A percentile compares a stretch with the other conserved stretches of the same genome.
These are phyloP conservation scores for Magnolia sinica DNA, from an alignment of 164 flowering plant genomes.

Conservation along the genomic window DNA sequence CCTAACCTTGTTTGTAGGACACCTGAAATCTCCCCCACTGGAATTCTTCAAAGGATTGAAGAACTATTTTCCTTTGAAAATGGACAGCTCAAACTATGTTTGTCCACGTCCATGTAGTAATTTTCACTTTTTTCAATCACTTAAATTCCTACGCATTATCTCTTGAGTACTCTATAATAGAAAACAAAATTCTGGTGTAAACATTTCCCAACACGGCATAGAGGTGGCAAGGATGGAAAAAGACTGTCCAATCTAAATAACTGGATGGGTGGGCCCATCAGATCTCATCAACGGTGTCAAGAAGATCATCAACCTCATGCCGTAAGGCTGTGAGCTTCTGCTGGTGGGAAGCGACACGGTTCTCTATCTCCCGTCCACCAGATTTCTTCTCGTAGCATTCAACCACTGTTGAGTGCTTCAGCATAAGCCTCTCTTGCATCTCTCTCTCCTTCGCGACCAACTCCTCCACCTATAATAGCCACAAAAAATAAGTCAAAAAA, in stretches of 20 bases:
- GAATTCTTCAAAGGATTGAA: no score
- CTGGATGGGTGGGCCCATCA: slow-evolving; percentile 15
- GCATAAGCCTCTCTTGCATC: slow-evolving; percentile 71
- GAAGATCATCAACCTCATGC: slow-evolving; percentile 82
- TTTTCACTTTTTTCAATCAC: background rate
- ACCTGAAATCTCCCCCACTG: no score
- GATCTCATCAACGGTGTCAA: slow-evolving; percentile 69
- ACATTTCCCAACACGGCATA: background rate
- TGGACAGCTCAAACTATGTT: no score
- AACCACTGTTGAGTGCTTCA: slow-evolving; percentile 70
- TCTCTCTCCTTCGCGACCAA: slow-evolving; percentile 81
- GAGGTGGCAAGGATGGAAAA: no score
- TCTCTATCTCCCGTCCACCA: slow-evolving; percentile 67
- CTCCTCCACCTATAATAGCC: slow-evolving; percentile 61
- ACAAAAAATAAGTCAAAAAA: background rate
- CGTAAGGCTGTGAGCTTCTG: slow-evolving; percentile 62
- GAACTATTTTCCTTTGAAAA: no score
- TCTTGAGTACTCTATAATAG: background rate
- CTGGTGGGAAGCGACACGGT: slow-evolving; percentile 59
- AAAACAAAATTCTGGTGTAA: slow-evolving; percentile 16
- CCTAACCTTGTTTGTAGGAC: no score
- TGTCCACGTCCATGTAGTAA: no score
- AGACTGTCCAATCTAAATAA: background rate
- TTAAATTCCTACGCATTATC: background rate
- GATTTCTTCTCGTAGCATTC: slow-evolving; percentile 81